These are phyloP conservation scores for Castanopsis chinensis DNA, from an alignment of 306 rosid genomes.

Conservation along the genomic window DNA sequence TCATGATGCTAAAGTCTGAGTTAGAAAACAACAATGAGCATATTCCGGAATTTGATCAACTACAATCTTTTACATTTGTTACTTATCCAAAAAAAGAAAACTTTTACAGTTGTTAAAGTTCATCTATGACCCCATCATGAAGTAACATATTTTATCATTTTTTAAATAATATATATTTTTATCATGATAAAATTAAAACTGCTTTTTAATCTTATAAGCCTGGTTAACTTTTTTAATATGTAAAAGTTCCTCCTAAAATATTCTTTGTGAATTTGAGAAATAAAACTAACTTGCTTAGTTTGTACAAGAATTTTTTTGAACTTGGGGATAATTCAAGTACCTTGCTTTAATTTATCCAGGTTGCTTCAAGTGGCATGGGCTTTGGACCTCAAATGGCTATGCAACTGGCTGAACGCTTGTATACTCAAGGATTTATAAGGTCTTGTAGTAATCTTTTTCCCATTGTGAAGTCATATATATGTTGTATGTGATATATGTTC, in stretches of 20 bases:
- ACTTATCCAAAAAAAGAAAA: too few relatives aligned
- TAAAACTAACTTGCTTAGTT: conserved; percentile 8
- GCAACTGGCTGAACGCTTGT: conserved; percentile 95
- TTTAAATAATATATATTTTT: background rate
- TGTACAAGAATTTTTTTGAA: background rate
- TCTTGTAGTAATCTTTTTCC: conserved; percentile 26
- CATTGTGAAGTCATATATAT: conserved; percentile 12
- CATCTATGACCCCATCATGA: background rate
- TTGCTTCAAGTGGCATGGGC: conserved; percentile 96
- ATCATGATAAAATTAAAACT: background rate
- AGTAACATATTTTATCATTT: background rate
- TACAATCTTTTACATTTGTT: background rate
- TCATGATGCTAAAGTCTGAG: too few relatives aligned
- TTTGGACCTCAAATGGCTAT: conserved; percentile 94
- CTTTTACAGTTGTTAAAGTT: background rate
- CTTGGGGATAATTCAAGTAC: conserved; percentile 6
- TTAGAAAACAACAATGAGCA: background rate
- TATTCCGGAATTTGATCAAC: background rate
- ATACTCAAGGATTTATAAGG: conserved; percentile 97
- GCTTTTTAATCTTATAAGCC: background rate
- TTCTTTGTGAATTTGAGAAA: background rate
- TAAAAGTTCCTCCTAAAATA: background rate
- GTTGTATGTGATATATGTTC: background rate
- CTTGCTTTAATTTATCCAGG: conserved; percentile 41
- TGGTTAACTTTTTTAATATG: background rate